Base-by-base conservation (phyloP, 495 filamentous ascomycete genomes). In the Acidomyces sp. region DNA sequence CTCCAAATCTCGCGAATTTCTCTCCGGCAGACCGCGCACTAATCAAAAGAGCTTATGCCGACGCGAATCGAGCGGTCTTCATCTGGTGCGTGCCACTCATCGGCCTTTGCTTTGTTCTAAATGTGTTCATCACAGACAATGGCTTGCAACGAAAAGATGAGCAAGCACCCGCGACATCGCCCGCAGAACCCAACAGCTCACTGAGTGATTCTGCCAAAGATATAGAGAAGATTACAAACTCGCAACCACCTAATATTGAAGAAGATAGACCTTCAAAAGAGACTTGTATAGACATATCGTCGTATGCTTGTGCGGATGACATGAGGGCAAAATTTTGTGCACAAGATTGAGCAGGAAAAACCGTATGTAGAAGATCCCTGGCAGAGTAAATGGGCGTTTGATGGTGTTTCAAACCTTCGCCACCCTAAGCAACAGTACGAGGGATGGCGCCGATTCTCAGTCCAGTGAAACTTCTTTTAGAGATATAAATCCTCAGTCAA, bases 1-100 rank as follows among this genome's bases (percentile, higher is more conserved):
- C 64, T 11, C 66, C 67, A 1, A 42, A 56, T 11, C 30, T 54
- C 24, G 49, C 54, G 2, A 50, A 34, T 3, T 38, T 69, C 24
- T 54, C 59, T 6, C 54, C 54, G 20, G 45, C 51, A 3, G 61
- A 68, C 19, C 66, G 62, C 59, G 20, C 19, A 9, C 48, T 54
- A 7, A 69, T 73, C 2, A 37, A 74, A 18, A 42, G 53, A 35
- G 65, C 71, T 1, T 76, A 75, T 45, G 60, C 63, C 43, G 59
- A 61, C 19, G 72, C 69, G 1, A 72, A 67, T 4, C 61, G 63
- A 21, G 56, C 61, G 0, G 70, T 75, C 3, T 78, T 76, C 37
- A 64, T 69, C 16, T 45, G 72, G 5, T 67, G 69, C 47, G 64
- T 72, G 12, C 72, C 72, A 15, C 29, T 78, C 3, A 69, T 75